Base-by-base conservation (phyloP, 2,329 filamentous ascomycete species). In the Hypoxylon sp. region DNA sequence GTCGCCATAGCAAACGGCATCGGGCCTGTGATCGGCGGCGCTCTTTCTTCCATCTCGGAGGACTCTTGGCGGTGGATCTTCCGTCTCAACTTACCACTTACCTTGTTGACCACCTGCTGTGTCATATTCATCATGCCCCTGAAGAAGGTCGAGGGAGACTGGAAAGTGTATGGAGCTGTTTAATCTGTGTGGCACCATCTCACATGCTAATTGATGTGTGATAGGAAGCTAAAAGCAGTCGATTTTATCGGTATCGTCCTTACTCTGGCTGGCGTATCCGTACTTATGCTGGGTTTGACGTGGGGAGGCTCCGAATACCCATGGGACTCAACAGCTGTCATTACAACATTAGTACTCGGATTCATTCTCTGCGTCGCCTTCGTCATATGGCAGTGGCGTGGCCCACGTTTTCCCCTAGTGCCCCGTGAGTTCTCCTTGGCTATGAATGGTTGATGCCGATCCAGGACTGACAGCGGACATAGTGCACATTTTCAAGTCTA, bases 301-400 rank as follows among this genome's bases (percentile, higher is more conserved):
- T 90, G 88, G 87, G 88, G 87, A 23, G 89, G 88, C 1, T 84
- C 84, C 45, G 81, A 87, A 66, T 87, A 88, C 68, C 72, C 82
- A 0, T 90, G 88, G 88, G 75, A 80, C 1, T 87, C 85, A 0
- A 77, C 80, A 0, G 83, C 87, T 67, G 86, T 89, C 11, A 81
- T 90, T 49, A 81, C 80, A 0, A 85, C 87, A 0, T 72, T 90
- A 1, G 77, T 86, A 0, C 74, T 89, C 1, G 89, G 89, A 3
- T 69, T 74, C 17, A 69, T 78, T 0, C 74, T 84, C 5, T 82
- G 83, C n/a, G 75, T 83, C 34, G 80, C 77, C 0, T 89, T 89
- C 60, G 79, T 84, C 30, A 60, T 87, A 1, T 88, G 86, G 84
- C 83, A 87, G 67, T 82, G 81, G 78, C 83, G 84, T 53, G 82